Evolutionary conservation across 495 filamentous ascomycete species (phyloP), one percentile per base, ranked within the genome.

Genomic region (Aspergillus cavernicola): DNA sequence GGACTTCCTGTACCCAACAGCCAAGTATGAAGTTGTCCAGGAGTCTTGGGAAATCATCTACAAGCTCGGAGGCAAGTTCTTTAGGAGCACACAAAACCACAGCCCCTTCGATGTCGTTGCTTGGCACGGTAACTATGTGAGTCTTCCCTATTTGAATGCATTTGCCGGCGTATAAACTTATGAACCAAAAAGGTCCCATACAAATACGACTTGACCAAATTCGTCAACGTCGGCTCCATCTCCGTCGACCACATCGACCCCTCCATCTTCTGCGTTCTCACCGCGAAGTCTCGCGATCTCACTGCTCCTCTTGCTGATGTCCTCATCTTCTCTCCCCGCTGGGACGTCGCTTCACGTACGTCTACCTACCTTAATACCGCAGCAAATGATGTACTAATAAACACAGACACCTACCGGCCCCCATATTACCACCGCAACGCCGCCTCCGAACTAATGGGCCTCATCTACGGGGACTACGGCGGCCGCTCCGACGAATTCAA

Each of bases 401-500:
- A 13, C 7, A 1, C 26, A 74, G 71, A 78, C 57, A 76, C 76
- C 18, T 75, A 76, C 50, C 69, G 72, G 3, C 74, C 75, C 1
- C 74, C 73, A 9, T 80, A 74, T 64, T 79, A 78, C 58, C 75
- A 78, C 57, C 74, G 76, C 40, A 80, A 78, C 51, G 68, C 65
- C 28, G 72, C 71, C 20, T 71, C 74, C 12, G 77, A 80, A 54
- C 61, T 79, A 28, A 76, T 79, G 72, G 76, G 76, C 26, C 65
- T 77, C 7, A 73, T 80, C 58, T 79, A 81, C 55, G 78, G 79
- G 37, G 73, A 71, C 0, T 79, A 79, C 54, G 74, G 70, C 48
- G 81, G 79, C 8, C 78, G 79, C 28, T 71, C 71, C n/a, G 72
- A 76, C 28, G 76, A 72, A 12, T 91, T 91, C 52, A 70, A 74